Base-by-base conservation (phyloP, 1,139 yeast genomes). In the Pichia sp. region DNA sequence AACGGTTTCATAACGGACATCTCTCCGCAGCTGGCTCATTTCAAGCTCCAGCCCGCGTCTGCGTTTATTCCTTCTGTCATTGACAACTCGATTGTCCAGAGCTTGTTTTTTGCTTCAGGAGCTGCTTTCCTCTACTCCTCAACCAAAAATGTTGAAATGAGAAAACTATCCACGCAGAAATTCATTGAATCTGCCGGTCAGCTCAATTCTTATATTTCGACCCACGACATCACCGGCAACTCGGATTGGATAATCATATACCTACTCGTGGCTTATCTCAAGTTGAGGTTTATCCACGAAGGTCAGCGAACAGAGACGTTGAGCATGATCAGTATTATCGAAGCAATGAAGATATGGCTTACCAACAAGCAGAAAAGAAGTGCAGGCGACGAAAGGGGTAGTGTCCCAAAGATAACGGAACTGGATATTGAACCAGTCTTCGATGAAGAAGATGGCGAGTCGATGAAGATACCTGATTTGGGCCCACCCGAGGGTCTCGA, bases 1-100 rank as follows among this genome's bases (percentile, higher is more conserved):
- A 67, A 70, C 47, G 72, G 72, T 1, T 76, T 74, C 56, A 69
- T 76, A 54, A 70, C 70, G 1, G 62, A 71, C n/a, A 63, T 74
- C 11, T 74, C 77, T 0, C 75, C 78, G 0, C 78, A 75, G 47
- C 68, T 70, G 41, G 68, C 79, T 0, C 79, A 75, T 58, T 71
- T 74, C 1, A 62, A 69, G 19, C 63, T 76, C 5, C 74, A 76
- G 3, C 77, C 79, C 0, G 69, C 66, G 13, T 72, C 75, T 0
- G 67, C 72, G 1, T 71, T 71, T 52, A 61, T 71, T 0, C 73
- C 73, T 1, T 62, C 66, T 10, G 65, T 69, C 2, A 49, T 60
- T 6, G 60, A 61, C 13, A 72, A 74, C 44, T 52, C 62, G 1
- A 63, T 71, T 2, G 55, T 74, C 34, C 63, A 68, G 41, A 67